phyloP scores from a whole-genome alignment of 768 basidiomycete genomes.

The Pluteus cervinus region DNA sequence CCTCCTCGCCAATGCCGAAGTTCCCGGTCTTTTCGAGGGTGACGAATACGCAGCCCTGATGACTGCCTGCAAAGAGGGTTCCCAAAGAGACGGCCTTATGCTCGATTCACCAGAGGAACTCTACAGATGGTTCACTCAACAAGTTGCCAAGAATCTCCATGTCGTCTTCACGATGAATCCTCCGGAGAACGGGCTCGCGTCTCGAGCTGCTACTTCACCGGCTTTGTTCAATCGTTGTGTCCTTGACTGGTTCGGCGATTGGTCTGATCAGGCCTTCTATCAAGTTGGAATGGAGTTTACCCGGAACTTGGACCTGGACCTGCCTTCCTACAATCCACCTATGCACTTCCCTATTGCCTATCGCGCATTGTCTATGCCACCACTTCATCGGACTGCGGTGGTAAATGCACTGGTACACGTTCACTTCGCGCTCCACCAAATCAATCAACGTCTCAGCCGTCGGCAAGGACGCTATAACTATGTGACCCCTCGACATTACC shows the following conservation, averaged over 20 bases:
- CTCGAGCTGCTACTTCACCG: constrained; percentile 94
- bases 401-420: constrained; percentile 92
- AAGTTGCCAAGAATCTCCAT: constrained; percentile 96
- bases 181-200: constrained; percentile 91
- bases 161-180: constrained; percentile 99
- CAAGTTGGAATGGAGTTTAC: constrained; percentile 99
- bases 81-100: constrained; percentile 98
- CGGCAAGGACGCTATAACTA: constrained; percentile 96
- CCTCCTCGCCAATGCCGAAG: constrained; percentile 97
- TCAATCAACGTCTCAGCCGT: constrained; percentile 85
- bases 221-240: constrained; percentile 99
- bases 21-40: constrained; percentile 99
- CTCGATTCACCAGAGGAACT: constrained; percentile 96
- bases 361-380: constrained; percentile 78
- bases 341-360: constrained; percentile 85
- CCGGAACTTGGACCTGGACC: constrained; percentile 85
- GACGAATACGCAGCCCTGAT: constrained; percentile 97
- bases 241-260: constrained; percentile 99
- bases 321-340: constrained; percentile 75
- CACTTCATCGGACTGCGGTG: constrained; percentile 83
- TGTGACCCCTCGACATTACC: constrained; percentile 94
- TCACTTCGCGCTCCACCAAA: constrained; percentile 82
- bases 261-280: constrained; percentile 98
- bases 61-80: constrained; percentile 99
- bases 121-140: constrained; percentile 97